Percentiles rank a stretch among this genome's conserved stretches.
Conservation (phyloP, 73 alveolate species). For the Uronychia setigera region DNA sequence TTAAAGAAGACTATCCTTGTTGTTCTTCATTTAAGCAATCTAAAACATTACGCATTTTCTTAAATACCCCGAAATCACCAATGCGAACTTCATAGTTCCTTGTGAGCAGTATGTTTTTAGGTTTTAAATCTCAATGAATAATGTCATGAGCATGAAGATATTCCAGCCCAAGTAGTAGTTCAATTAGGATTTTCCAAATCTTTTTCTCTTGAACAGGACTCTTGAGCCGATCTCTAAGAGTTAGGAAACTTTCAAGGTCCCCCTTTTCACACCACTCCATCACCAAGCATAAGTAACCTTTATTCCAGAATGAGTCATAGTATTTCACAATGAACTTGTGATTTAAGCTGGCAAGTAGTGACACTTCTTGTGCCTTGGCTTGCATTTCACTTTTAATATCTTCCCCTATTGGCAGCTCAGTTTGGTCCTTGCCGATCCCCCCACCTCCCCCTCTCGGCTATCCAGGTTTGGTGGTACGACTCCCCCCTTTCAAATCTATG, state of each 20-base stretch:
- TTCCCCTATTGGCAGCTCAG: not conserved
- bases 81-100: conserved; percentile 19
- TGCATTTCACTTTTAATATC: not conserved
- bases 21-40: not conserved
- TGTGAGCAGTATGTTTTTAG: conserved; percentile 37
- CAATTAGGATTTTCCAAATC: conserved; percentile 18
- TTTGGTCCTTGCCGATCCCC: conserved; percentile 26
- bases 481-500: too few species aligned
- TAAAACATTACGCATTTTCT: not conserved
- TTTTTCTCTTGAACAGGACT: conserved; percentile 7
- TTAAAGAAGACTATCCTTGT: not conserved
- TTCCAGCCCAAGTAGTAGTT: conserved; percentile 37
- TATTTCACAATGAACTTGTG: conserved; percentile 80
- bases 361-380: conserved; percentile 62
- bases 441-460: conserved; percentile 60
- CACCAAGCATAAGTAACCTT: conserved; percentile 77
- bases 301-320: conserved; percentile 85
- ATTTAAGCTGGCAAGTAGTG: conserved; percentile 50
- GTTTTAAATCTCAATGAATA: conserved; percentile 49
- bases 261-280: conserved; percentile 98
- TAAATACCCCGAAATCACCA: conserved; percentile 54
- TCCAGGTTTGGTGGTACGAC: too few species aligned
- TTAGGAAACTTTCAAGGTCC: conserved; percentile 73
- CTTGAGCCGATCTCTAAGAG: not conserved
- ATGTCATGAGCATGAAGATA: conserved; percentile 21